Base-by-base conservation (phyloP, 208 protist species). In the Crithidia expoeki region DNA sequence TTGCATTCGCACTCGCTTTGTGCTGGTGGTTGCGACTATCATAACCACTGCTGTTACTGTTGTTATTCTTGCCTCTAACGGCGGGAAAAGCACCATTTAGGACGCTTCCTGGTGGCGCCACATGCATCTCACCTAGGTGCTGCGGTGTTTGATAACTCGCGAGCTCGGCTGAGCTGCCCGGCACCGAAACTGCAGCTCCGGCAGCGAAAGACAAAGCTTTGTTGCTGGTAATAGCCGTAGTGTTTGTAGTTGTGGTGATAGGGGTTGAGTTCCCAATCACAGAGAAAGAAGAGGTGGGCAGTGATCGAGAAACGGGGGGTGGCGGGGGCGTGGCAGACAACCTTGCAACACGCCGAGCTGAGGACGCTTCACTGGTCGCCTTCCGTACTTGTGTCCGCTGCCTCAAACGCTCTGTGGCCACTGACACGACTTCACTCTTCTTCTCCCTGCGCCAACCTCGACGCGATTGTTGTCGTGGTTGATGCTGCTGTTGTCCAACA, bases 361-460 rank as follows among this genome's bases (percentile, higher is more conserved):
- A 65, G 6, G 60, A 2, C 0, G 60, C 60, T 4, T 46, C 32
- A 32, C 44, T 55, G 44, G 38, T 55, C 11, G 30, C 60, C n/a
- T 65, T 65, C 2, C 46, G 44, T n/a, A 46, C 60, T 9, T 46
- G 60, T 14, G 44, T 55, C 23, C n/a, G 60, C 19, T 51, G 58
- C 14, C 19, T 28, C 0, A 28, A 25, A 4, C 33, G 27, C 25
- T 64, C 58, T 4, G 17, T 16, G 4, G 28, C 21, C 2, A 36
- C 23, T 5, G 58, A 4, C 10, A 11, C 36, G 10, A 5, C 25
- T 4, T 36, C 40, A 12, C 36, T 51, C 0, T 23, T 42, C 2
- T 6, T 33, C 40, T 42, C 60, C 4, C 60, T 30, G 23, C 42
- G 46, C 19, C 46, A 46, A 4, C 60, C 32, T 23, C 60, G 46